Percentiles rank a stretch among this genome's conserved stretches.
phyloP scores from a whole-genome alignment of 2,329 filamentous ascomycete species.

The Aspergillus transmontanensis region DNA sequence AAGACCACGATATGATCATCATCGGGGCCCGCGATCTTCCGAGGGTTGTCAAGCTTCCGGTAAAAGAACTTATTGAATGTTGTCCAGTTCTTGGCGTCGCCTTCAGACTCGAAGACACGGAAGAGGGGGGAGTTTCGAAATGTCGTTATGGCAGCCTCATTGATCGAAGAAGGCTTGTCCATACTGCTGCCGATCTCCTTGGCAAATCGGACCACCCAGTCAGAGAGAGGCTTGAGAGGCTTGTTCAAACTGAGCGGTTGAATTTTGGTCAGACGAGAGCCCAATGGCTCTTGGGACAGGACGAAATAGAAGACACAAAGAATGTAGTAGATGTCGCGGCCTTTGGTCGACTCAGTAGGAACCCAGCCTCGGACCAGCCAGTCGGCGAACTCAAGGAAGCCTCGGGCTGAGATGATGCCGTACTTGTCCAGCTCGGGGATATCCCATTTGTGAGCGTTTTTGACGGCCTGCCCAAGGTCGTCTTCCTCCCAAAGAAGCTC shows the following conservation, averaged over 20 bases:
- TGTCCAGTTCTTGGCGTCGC: constrained; percentile 3
- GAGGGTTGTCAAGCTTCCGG: background rate
- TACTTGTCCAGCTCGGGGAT: background rate
- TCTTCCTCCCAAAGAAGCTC: background rate
- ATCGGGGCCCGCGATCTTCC: background rate
- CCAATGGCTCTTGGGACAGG: constrained; percentile 37
- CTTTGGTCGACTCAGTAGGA: constrained; percentile 38
- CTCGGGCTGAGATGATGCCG: background rate
- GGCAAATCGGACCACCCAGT: constrained; percentile 45
- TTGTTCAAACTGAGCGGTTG: constrained; percentile 29
- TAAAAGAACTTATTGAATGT: constrained; percentile 4
- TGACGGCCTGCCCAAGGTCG: background rate
- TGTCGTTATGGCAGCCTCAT: background rate
- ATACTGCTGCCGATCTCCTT: constrained; percentile 40
- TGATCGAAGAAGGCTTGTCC: constrained; percentile 38
- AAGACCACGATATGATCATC: constrained; percentile 37
- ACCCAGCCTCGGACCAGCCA: constrained; percentile 35
- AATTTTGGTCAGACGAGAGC: constrained; percentile 30
- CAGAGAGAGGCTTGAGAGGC: constrained; percentile 37
- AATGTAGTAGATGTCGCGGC: constrained; percentile 40
- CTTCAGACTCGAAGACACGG: constrained; percentile 35
- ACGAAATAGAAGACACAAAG: constrained; percentile 47
- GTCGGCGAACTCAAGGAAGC: constrained; percentile 18
- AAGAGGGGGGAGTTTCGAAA: constrained; percentile 23
- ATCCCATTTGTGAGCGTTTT: background rate